These are phyloP conservation scores for Avicennia marina DNA, from an alignment of 257 asterid genomes.

Conservation along the genomic window DNA sequence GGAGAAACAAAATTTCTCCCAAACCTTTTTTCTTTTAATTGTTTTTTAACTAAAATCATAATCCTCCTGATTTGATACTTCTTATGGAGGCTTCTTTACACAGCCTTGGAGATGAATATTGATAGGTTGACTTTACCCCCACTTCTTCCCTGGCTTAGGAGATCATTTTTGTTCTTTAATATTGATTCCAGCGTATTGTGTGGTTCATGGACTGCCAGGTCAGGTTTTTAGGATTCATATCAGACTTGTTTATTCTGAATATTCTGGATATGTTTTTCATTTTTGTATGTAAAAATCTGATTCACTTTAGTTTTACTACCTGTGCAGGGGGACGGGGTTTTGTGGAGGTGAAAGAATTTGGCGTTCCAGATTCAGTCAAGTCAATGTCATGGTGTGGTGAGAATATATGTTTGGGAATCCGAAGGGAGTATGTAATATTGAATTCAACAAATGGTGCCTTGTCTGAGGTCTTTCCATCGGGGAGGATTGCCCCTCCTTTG, in stretches of 20 bases:
- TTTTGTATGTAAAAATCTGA: conserved; percentile 2
- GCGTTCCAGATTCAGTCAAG: conserved; percentile 87
- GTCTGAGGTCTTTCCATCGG: conserved; percentile 89
- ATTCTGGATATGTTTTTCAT: conserved; percentile 1
- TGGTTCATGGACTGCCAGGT: neutral
- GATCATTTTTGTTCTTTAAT: too few species aligned
- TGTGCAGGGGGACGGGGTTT: conserved; percentile 88
- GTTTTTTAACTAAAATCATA: too few species aligned
- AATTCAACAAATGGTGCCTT: conserved; percentile 80
- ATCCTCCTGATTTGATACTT: too few species aligned
- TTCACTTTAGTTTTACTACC: conserved; percentile 6
- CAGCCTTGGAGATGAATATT: too few species aligned
- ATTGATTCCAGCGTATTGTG: neutral
- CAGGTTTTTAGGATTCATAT: too few species aligned
- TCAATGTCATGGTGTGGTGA: conserved; percentile 99
- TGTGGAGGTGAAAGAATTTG: conserved; percentile 90
- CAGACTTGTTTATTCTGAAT: neutral
- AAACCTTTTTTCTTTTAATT: too few species aligned
- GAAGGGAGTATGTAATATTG: conserved; percentile 78
- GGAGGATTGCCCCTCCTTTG: conserved; percentile 91
- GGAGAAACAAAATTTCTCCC: too few species aligned
- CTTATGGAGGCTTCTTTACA: too few species aligned
- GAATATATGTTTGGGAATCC: conserved; percentile 82
- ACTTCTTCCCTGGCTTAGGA: too few species aligned
- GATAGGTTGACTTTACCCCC: too few species aligned